Conservation (phyloP, 495 filamentous ascomycete species). For the Penicillium bovifimosum region DNA sequence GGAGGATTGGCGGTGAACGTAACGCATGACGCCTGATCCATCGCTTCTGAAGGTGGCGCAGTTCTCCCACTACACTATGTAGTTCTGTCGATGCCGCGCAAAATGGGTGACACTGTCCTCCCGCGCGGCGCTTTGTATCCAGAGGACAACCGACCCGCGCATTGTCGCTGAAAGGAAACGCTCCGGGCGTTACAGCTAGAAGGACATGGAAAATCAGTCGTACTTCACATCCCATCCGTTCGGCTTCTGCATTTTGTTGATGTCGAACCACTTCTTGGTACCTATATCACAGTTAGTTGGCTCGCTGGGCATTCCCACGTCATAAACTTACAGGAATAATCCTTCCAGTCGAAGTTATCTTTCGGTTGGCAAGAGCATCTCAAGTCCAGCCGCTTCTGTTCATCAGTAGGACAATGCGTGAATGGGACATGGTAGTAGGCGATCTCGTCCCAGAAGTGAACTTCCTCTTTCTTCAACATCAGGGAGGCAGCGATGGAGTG, state of each 20-base stretch:
- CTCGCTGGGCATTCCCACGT: not conserved
- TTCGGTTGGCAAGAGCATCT: constrained; percentile 92
- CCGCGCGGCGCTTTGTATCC: constrained; percentile 15
- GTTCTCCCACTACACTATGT: too few species aligned
- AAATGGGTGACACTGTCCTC: constrained; percentile 5
- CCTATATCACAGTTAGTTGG: constrained; percentile 37
- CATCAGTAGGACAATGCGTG: constrained; percentile 90
- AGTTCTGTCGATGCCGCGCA: constrained; percentile 8
- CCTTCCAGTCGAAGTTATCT: constrained; percentile 99
- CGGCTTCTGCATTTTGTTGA: constrained; percentile 74
- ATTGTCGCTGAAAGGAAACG: constrained; percentile 19
- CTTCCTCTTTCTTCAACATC: constrained; percentile 81
- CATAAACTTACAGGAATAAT: constrained; percentile 74
- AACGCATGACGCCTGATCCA: too few species aligned
- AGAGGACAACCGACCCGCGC: constrained; percentile 18
- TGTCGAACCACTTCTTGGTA: constrained; percentile 77
- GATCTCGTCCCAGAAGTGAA: constrained; percentile 99
- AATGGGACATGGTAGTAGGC: constrained; percentile 99
- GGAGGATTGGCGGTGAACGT: too few species aligned
- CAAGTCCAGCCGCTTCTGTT: constrained; percentile 69
- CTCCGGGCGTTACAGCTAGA: constrained; percentile 15
- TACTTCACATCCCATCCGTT: constrained; percentile 66
- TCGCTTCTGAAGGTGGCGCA: too few species aligned
- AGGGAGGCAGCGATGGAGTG: constrained; percentile 90
- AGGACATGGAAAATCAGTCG: constrained; percentile 36